phyloP scores from a whole-genome alignment of 805 yeast genomes.

The Saturnispora ahearnii region DNA sequence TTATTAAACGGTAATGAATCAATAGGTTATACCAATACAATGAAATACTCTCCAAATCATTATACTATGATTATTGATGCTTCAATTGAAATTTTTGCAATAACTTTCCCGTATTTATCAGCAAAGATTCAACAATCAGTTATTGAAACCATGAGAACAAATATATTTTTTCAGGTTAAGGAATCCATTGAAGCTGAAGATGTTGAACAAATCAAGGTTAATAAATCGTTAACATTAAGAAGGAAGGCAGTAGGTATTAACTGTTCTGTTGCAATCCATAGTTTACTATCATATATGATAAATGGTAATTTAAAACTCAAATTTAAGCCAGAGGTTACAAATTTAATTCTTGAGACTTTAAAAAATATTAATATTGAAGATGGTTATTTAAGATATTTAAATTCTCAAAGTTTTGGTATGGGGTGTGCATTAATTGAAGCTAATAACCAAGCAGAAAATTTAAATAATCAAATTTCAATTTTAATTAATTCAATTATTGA shows the following conservation, averaged over 20 bases:
- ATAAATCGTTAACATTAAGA: slow-evolving; percentile 17
- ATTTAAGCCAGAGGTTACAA: slow-evolving; percentile 18
- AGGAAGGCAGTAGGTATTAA: slow-evolving; percentile 50
- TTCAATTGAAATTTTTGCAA: slow-evolving; percentile 68
- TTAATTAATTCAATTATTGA: slow-evolving; percentile 58
- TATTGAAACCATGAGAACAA: slow-evolving; percentile 66
- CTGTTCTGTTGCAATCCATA: slow-evolving; percentile 54
- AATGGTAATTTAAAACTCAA: slow-evolving; percentile 10
- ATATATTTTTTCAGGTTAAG: slow-evolving; percentile 34
- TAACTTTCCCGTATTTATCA: slow-evolving; percentile 62
- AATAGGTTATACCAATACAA: slow-evolving; percentile 29
- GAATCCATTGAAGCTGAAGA: slow-evolving; percentile 11
- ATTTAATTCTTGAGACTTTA: slow-evolving; percentile 23
- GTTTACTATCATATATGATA: slow-evolving; percentile 30
- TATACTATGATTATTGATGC: slow-evolving; percentile 57
- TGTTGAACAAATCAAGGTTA: slow-evolving; percentile 9
- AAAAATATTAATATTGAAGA: slow-evolving; percentile 20
- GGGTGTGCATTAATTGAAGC: slow-evolving; percentile 20
- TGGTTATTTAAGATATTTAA: slow-evolving; percentile 18
- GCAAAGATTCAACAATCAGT: slow-evolving; percentile 78
- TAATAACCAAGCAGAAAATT: slow-evolving; percentile 16
- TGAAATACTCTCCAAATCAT: slow-evolving; percentile 32
- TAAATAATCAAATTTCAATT: slow-evolving; percentile 38
- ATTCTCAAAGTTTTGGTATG: slow-evolving; percentile 28
- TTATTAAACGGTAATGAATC: slow-evolving; percentile 21